A percentile compares a stretch with the other conserved stretches of the same genome.
Conservation (phyloP, 805 yeast species). For the Wickerhamiella spandovensis region DNA sequence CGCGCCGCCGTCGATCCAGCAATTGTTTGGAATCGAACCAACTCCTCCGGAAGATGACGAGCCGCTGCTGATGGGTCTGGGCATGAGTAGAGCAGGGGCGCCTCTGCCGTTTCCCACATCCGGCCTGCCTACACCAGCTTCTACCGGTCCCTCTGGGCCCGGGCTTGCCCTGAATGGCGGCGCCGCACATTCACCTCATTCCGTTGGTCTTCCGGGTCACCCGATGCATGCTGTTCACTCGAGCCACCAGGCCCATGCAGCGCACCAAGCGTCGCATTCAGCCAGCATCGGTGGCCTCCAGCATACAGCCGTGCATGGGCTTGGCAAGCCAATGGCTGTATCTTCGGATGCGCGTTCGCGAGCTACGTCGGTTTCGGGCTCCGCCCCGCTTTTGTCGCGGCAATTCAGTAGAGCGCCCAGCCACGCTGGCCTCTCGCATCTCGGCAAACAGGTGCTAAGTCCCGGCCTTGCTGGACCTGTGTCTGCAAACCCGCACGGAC, state of each 20-base stretch:
- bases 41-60: not conserved
- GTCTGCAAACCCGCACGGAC: slow-evolving; percentile 17
- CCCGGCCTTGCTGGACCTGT: slow-evolving; percentile 3
- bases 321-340: not conserved
- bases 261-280: no score
- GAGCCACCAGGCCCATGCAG: no score
- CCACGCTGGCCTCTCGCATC: not conserved
- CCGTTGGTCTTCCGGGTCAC: no score
- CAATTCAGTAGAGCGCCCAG: not conserved
- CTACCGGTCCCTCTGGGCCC: not conserved
- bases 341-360: slow-evolving; percentile 1
- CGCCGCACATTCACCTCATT: no score
- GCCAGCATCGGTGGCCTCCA: no score
- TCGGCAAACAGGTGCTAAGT: not conserved
- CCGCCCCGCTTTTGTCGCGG: not conserved
- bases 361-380: not conserved
- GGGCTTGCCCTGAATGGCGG: no score
- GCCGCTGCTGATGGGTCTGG: not conserved
- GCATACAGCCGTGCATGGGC: not conserved
- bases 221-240: no score
- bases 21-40: slow-evolving; percentile 45
- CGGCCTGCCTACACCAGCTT: not conserved
- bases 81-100: not conserved
- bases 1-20: slow-evolving; percentile 61
- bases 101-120: not conserved